Conservation (phyloP, 352 stramenopile species). For the Vaucheria bursata region DNA sequence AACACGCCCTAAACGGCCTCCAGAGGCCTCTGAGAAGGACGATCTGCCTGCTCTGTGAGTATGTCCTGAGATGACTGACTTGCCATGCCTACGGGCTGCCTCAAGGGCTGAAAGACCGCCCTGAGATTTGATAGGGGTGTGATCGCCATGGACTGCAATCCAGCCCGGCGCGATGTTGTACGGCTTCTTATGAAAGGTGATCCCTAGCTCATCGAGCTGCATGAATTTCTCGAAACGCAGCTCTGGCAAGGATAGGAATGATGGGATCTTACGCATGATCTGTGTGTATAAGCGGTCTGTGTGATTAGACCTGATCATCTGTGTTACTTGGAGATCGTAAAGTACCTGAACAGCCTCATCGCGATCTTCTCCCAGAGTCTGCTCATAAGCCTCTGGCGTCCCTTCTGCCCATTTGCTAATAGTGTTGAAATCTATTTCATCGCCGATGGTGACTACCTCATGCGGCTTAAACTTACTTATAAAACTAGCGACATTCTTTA, state of each 20-base stretch:
- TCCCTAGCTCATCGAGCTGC: neutral
- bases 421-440: neutral
- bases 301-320: neutral
- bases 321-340: neutral
- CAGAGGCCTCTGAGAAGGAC: neutral
- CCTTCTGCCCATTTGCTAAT: neutral
- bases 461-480: neutral
- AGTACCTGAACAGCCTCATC: neutral
- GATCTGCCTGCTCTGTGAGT: neutral
- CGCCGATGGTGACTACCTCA: neutral
- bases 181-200: neutral
- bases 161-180: neutral
- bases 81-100: neutral
- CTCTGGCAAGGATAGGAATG: neutral
- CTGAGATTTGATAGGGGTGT: neutral
- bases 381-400: neutral
- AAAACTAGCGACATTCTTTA: neutral
- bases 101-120: neutral
- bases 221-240: neutral
- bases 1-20: neutral
- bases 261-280: neutral
- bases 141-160: neutral
- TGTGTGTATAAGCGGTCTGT: neutral
- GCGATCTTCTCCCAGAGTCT: neutral
- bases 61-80: neutral